phyloP scores from a whole-genome alignment of 345 rosid species.

The Leavenworthia alabamica region DNA sequence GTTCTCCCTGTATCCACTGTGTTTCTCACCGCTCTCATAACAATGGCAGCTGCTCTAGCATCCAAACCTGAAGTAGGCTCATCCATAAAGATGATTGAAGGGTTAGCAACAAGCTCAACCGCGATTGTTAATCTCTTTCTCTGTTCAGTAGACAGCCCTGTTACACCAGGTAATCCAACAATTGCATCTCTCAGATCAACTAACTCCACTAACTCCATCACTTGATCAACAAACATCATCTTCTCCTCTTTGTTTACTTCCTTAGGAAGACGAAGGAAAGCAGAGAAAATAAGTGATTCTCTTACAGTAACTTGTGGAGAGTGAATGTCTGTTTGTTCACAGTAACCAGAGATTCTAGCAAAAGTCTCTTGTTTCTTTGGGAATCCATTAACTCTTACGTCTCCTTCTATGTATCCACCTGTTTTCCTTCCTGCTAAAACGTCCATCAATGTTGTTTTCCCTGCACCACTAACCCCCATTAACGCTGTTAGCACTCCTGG shows the following conservation, averaged over 20 bases:
- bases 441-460: slow-evolving; percentile 94
- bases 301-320: slow-evolving; percentile 81
- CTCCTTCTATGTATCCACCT: slow-evolving; percentile 83
- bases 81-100: slow-evolving; percentile 85
- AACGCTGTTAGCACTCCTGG: slow-evolving; percentile 88
- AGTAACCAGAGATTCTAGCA: slow-evolving; percentile 88
- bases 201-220: slow-evolving; percentile 60
- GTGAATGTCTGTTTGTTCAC: slow-evolving; percentile 85
- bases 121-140: slow-evolving; percentile 81
- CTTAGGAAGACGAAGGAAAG: slow-evolving; percentile 69
- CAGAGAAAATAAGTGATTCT: slow-evolving; percentile 82
- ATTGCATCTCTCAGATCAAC: slow-evolving; percentile 48
- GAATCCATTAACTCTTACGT: slow-evolving; percentile 70
- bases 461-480: slow-evolving; percentile 96
- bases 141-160: slow-evolving; percentile 86
- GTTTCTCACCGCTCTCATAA: slow-evolving; percentile 88
- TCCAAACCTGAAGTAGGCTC: slow-evolving; percentile 92
- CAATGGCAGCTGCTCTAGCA: slow-evolving; percentile 85
- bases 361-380: slow-evolving; percentile 84
- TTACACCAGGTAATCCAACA: slow-evolving; percentile 63
- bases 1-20: slow-evolving; percentile 84
- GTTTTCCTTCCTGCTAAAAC: slow-evolving; percentile 92
- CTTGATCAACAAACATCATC: slow-evolving; percentile 66
- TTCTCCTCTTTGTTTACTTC: slow-evolving; percentile 76
- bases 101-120: slow-evolving; percentile 79